Conservation (phyloP, 352 stramenopile genomes). For the Phytophthora lateralis region DNA sequence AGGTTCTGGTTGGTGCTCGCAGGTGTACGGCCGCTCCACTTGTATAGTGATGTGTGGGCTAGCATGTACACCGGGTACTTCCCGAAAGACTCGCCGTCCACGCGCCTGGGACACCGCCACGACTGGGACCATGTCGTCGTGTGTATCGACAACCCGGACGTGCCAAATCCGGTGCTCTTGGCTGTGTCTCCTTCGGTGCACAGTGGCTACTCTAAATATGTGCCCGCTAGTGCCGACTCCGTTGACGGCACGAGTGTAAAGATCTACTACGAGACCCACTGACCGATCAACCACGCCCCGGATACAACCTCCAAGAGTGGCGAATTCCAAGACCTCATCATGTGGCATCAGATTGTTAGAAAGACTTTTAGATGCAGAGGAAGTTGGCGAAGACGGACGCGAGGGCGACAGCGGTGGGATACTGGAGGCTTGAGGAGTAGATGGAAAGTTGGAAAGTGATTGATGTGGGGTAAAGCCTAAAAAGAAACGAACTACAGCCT, state of each 20-base stretch:
- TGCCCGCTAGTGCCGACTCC: conserved; percentile 13
- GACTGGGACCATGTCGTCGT: conserved; percentile 47
- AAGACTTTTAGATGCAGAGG: no score
- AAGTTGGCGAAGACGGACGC: no score
- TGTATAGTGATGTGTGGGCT: neutral
- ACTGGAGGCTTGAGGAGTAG: no score
- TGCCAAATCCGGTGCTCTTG: no score
- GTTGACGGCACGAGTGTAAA: conserved; percentile 19
- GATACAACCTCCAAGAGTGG: conserved; percentile 16
- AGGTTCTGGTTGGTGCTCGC: conserved; percentile 21
- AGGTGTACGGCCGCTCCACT: conserved; percentile 26
- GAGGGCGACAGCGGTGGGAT: no score
- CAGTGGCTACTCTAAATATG: conserved; percentile 7
- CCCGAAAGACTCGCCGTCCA: conserved; percentile 35
- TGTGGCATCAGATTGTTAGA: conserved; percentile 32
- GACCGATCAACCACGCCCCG: conserved; percentile 20
- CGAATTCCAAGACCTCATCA: conserved; percentile 27
- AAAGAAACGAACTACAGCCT: no score
- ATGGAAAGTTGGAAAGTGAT: no score
- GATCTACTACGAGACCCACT: conserved; percentile 15
- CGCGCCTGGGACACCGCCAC: conserved; percentile 36
- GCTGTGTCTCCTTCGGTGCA: no score
- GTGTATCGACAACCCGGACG: conserved; percentile 29
- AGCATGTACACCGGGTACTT: conserved; percentile 45
- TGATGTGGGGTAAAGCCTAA: no score